These are phyloP conservation scores for Phytophthora idaei DNA, from an alignment of 352 stramenopile genomes.

Conservation along the genomic window DNA sequence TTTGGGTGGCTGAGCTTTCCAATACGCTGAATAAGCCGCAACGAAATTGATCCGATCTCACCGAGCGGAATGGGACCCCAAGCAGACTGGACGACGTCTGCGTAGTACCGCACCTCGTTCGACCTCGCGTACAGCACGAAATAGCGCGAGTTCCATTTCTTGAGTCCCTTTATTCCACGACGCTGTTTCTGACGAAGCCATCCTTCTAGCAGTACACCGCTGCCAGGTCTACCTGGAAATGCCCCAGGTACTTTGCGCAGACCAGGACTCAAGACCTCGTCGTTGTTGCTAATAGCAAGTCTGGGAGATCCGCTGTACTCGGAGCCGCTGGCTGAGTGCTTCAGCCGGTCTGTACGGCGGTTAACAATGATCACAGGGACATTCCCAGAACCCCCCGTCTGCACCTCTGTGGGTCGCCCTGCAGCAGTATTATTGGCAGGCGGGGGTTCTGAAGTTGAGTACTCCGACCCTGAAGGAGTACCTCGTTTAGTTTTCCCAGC, in stretches of 20 bases:
- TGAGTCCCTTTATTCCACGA: slow-evolving; percentile 77
- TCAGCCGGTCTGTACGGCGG: slow-evolving; percentile 53
- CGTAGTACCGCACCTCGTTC: slow-evolving; percentile 83
- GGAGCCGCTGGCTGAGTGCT: slow-evolving; percentile 49
- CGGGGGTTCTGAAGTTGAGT: slow-evolving; percentile 15
- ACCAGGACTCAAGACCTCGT: slow-evolving; percentile 50
- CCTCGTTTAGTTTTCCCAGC: slow-evolving; percentile 8
- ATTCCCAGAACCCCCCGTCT: slow-evolving; percentile 27
- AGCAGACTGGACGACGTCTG: slow-evolving; percentile 76
- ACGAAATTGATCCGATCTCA: slow-evolving; percentile 80
- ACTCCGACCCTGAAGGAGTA: slow-evolving; percentile 24
- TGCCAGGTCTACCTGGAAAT: slow-evolving; percentile 56
- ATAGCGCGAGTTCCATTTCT: slow-evolving; percentile 86
- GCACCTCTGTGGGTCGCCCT: slow-evolving; percentile 20
- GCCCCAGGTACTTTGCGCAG: slow-evolving; percentile 60
- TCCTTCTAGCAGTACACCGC: slow-evolving; percentile 76
- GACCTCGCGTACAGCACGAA: slow-evolving; percentile 80
- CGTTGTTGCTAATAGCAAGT: slow-evolving; percentile 25
- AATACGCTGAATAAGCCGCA: slow-evolving; percentile 84
- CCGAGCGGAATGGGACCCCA: slow-evolving; percentile 78
- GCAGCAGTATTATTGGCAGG: slow-evolving; percentile 1
- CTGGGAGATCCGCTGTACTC: slow-evolving; percentile 43
- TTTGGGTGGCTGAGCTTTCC: slow-evolving; percentile 79
- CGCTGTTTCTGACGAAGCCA: slow-evolving; percentile 86
- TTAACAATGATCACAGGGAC: slow-evolving; percentile 42